These are phyloP conservation scores for Scleroderma citrinum DNA, from an alignment of 768 basidiomycete genomes.

Conservation along the genomic window DNA sequence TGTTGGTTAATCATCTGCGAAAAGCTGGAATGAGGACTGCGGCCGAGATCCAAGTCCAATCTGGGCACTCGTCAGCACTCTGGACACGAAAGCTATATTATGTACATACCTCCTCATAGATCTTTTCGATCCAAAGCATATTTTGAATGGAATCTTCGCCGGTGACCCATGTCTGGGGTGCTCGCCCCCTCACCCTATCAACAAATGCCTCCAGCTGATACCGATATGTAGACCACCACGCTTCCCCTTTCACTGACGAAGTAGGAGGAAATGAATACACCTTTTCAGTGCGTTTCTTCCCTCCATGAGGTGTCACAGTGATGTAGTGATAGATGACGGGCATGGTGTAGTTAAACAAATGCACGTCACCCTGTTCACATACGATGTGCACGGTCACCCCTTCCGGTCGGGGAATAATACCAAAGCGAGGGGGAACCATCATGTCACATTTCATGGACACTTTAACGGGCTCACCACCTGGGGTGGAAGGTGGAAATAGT, in stretches of 20 bases:
- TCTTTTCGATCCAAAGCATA: constrained; percentile 52
- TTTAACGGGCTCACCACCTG: constrained; percentile 25
- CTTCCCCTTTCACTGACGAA: constrained; percentile 38
- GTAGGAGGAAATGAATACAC: constrained; percentile 33
- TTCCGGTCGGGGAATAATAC: constrained; percentile 36
- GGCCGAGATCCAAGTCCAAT: constrained; percentile 30
- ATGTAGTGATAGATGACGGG: constrained; percentile 48
- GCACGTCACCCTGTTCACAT: constrained; percentile 41
- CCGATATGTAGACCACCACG: constrained; percentile 51
- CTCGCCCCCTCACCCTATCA: constrained; percentile 47
- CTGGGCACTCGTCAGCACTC: constrained; percentile 11
- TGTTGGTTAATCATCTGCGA: constrained; percentile 1
- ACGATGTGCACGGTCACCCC: constrained; percentile 30
- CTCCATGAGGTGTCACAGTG: constrained; percentile 31
- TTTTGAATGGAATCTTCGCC: constrained; percentile 50
- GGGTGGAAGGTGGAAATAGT: constrained; percentile 25
- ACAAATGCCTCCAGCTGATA: constrained; percentile 64
- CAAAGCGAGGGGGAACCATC: constrained; percentile 22
- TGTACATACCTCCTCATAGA: constrained; percentile 45
- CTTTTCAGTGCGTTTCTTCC: constrained; percentile 36
- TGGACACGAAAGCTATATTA: background rate
- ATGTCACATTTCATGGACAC: constrained; percentile 34
- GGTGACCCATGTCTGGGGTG: constrained; percentile 49
- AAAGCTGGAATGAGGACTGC: constrained; percentile 23
- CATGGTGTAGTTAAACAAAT: constrained; percentile 36